Conservation (phyloP, 495 filamentous ascomycete species). For the Xylaria palmicola region DNA sequence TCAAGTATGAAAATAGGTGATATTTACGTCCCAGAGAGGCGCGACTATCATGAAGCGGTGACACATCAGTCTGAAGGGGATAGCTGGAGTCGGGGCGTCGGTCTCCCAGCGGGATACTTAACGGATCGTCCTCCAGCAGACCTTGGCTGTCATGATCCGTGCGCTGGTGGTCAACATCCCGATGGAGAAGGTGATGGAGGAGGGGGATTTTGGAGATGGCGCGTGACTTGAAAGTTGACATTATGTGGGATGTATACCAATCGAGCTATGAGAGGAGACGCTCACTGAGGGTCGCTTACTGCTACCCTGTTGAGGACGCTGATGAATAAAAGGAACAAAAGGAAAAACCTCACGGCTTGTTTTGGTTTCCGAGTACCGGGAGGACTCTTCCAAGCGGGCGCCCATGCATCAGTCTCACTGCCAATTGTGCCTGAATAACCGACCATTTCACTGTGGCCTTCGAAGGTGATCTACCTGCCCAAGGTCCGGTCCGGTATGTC, state of each 20-base stretch:
- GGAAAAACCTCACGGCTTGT: no score
- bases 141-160: conserved; percentile 20
- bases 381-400: no score
- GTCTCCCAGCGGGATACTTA: conserved; percentile 23
- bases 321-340: no score
- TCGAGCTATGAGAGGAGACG: not conserved
- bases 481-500: no score
- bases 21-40: not conserved
- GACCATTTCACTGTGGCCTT: no score
- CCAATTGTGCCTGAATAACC: no score
- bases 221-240: not conserved
- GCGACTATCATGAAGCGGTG: not conserved
- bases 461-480: no score
- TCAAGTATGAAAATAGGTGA: not conserved
- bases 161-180: not conserved
- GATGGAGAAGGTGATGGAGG: conserved; percentile 14
- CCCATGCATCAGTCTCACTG: no score
- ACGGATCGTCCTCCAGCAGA: conserved; percentile 27
- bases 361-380: no score
- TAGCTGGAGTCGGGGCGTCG: not conserved
- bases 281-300: no score
- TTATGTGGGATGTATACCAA: not conserved
- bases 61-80: not conserved
- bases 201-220: conserved; percentile 15
- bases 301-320: no score